These are phyloP conservation scores for Lactarius indigo DNA, from an alignment of 768 basidiomycete genomes.

Conservation along the genomic window DNA sequence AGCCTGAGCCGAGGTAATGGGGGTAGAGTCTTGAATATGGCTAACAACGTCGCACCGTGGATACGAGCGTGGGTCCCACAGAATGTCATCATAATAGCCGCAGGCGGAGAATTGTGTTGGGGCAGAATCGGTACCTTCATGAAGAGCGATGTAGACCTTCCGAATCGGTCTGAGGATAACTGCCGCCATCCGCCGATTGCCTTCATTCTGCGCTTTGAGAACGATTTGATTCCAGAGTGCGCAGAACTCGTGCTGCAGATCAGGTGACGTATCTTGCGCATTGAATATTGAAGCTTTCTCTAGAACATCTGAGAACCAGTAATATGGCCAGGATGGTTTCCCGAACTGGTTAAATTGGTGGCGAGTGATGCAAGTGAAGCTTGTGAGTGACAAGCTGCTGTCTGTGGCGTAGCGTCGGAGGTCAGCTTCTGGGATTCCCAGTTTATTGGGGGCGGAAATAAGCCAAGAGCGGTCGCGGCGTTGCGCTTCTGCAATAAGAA, in stretches of 20 bases:
- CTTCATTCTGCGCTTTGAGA: not conserved
- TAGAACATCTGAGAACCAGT: too few species aligned
- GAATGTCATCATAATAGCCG: not conserved
- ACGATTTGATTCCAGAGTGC: too few species aligned
- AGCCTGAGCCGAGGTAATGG: too few species aligned
- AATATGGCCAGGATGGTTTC: too few species aligned
- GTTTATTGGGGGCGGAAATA: not conserved
- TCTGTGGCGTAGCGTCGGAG: not conserved
- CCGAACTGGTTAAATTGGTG: not conserved
- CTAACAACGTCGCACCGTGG: not conserved
- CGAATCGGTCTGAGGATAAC: not conserved
- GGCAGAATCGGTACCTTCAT: not conserved
- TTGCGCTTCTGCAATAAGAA: not conserved
- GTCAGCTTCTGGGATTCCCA: not conserved
- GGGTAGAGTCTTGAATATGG: too few species aligned
- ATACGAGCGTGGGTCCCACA: not conserved
- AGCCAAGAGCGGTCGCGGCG: not conserved
- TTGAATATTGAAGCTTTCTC: too few species aligned
- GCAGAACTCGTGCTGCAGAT: too few species aligned
- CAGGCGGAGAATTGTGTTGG: not conserved
- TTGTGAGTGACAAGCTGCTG: not conserved
- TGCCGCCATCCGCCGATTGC: not conserved
- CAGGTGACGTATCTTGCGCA: too few species aligned
- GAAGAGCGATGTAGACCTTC: not conserved
- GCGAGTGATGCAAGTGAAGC: not conserved